Evolutionary conservation across 306 rosid species (phyloP), one percentile per base, ranked within the genome.

Genomic region (Quercus alba): DNA sequence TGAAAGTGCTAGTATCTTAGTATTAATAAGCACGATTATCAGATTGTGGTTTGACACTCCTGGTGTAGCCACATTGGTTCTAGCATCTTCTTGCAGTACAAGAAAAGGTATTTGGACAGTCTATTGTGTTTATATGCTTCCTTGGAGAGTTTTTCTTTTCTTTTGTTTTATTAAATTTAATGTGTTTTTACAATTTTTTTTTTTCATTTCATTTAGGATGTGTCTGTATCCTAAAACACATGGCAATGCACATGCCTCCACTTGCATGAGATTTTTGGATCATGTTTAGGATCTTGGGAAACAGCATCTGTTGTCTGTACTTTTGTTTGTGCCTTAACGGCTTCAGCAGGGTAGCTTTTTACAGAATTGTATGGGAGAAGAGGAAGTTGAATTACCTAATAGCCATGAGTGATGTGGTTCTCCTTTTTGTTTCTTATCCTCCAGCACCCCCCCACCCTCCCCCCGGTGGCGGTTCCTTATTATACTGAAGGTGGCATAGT

Each of bases 371-470:
- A 2, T 41, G 46, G 46, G 11, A 41, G 11, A 41, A 41, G 46
- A 41, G 11, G 12, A 41, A 8, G 46, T 41, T 41, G 46, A 41
- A 41, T 41, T 41, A 38, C 3, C 46, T 0, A 41, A 41, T 41
- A 41, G 3, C 12, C 3, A 41, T 8, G 46, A 8, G 11, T 8
- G 1, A 41, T 8, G 46, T 41, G 46, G 46, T 41, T 41, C 46
- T 41, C 1, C 46, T 41, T 41, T 8, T 8, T 41, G 46, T 41
- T 41, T 38, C 46, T 7, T 38, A 38, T 38, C 41, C 11, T 7
- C 7, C 7, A 26, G 0, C 8, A 0, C 0, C 0, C 2, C 2
- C 10, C 2, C 44, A 15, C 52, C 4, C 4, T 0, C 38, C 1
- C 1, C 1, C 7, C 0, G 1, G 6, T 0, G 15, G 3, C 4